A percentile compares a stretch with the other conserved stretches of the same genome.
Evolutionary conservation across 176 grass and related monocot genomes (phyloP).

Genomic region (Juncus effusus): DNA sequence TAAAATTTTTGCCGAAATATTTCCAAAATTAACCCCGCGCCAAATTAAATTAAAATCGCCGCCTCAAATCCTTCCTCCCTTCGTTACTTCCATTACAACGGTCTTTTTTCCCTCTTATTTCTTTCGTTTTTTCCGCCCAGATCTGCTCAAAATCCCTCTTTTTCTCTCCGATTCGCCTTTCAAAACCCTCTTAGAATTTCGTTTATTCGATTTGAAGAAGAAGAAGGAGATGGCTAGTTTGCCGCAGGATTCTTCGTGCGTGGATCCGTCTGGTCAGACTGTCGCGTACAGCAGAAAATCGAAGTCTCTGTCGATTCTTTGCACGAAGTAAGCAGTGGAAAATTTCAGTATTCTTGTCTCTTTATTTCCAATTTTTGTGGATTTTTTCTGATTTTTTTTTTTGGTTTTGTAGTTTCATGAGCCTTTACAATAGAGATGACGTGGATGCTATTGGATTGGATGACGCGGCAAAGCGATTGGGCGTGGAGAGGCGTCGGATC

Average conservation of each 20-base stretch:
- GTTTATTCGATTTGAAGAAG: slow-evolving; percentile 4
- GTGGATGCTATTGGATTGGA: slow-evolving; percentile 70
- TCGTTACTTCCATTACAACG: slow-evolving; percentile 17
- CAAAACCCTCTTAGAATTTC: neutral
- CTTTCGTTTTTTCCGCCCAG: neutral
- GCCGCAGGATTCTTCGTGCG: neutral
- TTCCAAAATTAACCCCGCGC: slow-evolving; percentile 20
- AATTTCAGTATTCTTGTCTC: neutral
- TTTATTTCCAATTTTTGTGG: neutral
- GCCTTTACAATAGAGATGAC: slow-evolving; percentile 64
- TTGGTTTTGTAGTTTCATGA: slow-evolving; percentile 56
- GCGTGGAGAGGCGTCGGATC: slow-evolving; percentile 94
- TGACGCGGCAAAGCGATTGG: slow-evolving; percentile 61
- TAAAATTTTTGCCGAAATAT: slow-evolving; percentile 8
- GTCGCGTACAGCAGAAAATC: slow-evolving; percentile 83
- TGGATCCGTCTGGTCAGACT: slow-evolving; percentile 28
- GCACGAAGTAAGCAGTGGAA: slow-evolving; percentile 56
- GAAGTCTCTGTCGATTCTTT: slow-evolving; percentile 84
- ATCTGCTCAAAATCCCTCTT: slow-evolving; percentile 6
- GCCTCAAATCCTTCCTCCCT: neutral
- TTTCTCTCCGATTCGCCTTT: neutral
- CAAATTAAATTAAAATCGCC: slow-evolving; percentile 16
- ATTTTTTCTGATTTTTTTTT: slow-evolving; percentile 5
- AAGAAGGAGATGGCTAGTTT: neutral
- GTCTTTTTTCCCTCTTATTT: slow-evolving; percentile 28